Percentiles rank a stretch among this genome's conserved stretches.
These are phyloP conservation scores for Candida montana DNA, from an alignment of 805 yeast species.

Conservation along the genomic window DNA sequence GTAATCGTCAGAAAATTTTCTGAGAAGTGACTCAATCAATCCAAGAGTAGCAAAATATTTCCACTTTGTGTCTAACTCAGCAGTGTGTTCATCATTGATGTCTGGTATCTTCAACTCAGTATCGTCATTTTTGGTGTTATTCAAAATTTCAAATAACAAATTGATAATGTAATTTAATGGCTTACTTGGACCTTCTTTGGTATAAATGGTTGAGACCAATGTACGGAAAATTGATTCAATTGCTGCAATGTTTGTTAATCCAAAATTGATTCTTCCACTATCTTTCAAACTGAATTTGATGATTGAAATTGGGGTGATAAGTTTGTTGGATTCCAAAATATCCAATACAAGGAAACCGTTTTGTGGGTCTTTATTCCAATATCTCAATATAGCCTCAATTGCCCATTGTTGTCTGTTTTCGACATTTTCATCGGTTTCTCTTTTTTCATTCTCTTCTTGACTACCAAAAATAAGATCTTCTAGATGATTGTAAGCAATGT, in stretches of 20 bases:
- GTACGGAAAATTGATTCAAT: slow-evolving; percentile 38
- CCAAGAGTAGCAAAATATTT: slow-evolving; percentile 34
- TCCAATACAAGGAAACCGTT: slow-evolving; percentile 58
- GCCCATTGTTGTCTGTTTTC: slow-evolving; percentile 36
- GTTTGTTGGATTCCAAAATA: slow-evolving; percentile 40
- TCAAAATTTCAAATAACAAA: slow-evolving; percentile 20
- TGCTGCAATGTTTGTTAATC: slow-evolving; percentile 40
- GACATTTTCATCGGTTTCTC: slow-evolving; percentile 5
- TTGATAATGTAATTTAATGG: slow-evolving; percentile 27
- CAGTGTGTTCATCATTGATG: slow-evolving; percentile 24
- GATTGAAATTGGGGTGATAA: slow-evolving; percentile 38
- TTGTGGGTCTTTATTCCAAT: slow-evolving; percentile 63
- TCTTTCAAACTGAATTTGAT: slow-evolving; percentile 39
- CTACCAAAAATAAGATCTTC: slow-evolving; percentile 21
- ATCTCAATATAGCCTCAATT: slow-evolving; percentile 51
- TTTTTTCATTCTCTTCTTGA: not conserved
- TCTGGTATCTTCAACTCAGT: slow-evolving; percentile 25
- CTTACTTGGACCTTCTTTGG: slow-evolving; percentile 19
- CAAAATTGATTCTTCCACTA: slow-evolving; percentile 27
- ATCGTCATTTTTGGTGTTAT: slow-evolving; percentile 15
- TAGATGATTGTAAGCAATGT: slow-evolving; percentile 34
- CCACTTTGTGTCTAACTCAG: slow-evolving; percentile 34
- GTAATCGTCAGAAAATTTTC: slow-evolving; percentile 43
- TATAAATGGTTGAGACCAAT: slow-evolving; percentile 23
- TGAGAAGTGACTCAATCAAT: slow-evolving; percentile 33